phyloP scores from a whole-genome alignment of 2,329 filamentous ascomycete species.

The Monosporascus sp. region DNA sequence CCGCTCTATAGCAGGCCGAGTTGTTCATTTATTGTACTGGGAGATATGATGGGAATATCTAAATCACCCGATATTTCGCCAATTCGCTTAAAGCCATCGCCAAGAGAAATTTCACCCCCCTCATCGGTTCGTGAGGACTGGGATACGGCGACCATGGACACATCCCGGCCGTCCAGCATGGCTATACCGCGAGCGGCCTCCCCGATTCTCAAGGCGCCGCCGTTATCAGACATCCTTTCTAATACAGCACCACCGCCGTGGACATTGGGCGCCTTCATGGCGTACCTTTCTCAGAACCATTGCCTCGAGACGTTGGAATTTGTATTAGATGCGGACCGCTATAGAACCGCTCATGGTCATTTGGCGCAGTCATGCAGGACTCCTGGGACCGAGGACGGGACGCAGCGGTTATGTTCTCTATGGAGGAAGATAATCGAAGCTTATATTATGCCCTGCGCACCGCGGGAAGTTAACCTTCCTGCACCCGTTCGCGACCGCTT shows the following conservation, averaged over 20 bases:
- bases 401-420: slow-evolving; percentile 67
- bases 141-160: slow-evolving; percentile 38
- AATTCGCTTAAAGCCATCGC: slow-evolving; percentile 35
- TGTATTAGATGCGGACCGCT: slow-evolving; percentile 87
- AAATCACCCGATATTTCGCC: slow-evolving; percentile 40
- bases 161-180: slow-evolving; percentile 45
- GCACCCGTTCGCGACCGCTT: slow-evolving; percentile 78
- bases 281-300: slow-evolving; percentile 93
- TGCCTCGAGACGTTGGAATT: slow-evolving; percentile 96
- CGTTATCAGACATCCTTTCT: slow-evolving; percentile 79
- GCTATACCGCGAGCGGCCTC: slow-evolving; percentile 35
- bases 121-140: slow-evolving; percentile 40
- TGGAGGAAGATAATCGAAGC: slow-evolving; percentile 87
- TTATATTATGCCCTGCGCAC: slow-evolving; percentile 81
- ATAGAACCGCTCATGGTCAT: slow-evolving; percentile 55
- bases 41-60: slow-evolving; percentile 40
- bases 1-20: slow-evolving; percentile 16
- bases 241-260: slow-evolving; percentile 84
- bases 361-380: slow-evolving; percentile 26
- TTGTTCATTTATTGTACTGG: slow-evolving; percentile 10
- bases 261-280: slow-evolving; percentile 90
- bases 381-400: slow-evolving; percentile 31
- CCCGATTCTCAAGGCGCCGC: slow-evolving; percentile 48
- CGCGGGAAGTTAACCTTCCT: slow-evolving; percentile 86
- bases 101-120: slow-evolving; percentile 37